Conservation (phyloP, 1,139 yeast species). For the Scheffersomyces quercinus region DNA sequence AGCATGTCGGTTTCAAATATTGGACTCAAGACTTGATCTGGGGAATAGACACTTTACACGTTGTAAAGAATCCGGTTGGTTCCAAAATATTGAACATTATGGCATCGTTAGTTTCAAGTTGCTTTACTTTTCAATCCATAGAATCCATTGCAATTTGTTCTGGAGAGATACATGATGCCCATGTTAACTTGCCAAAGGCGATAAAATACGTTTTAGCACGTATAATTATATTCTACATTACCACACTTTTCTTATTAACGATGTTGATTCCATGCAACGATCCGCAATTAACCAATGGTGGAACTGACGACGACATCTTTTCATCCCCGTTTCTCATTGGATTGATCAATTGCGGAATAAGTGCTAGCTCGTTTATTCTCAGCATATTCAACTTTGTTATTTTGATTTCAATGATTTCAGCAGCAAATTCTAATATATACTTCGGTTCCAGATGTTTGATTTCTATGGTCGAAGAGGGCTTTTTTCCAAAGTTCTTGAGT, state of each 20-base stretch:
- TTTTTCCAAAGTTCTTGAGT: slow-evolving; percentile 5
- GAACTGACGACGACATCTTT: slow-evolving; percentile 8
- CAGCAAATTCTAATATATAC: slow-evolving; percentile 30
- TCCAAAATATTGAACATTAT: slow-evolving; percentile 1
- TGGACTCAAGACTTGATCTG: slow-evolving; percentile 8
- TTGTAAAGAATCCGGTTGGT: background rate
- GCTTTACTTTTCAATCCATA: slow-evolving; percentile 16
- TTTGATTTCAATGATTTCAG: slow-evolving; percentile 22
- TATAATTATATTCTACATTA: slow-evolving; percentile 17
- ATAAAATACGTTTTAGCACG: slow-evolving; percentile 16
- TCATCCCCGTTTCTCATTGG: slow-evolving; percentile 21
- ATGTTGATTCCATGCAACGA: slow-evolving; percentile 18
- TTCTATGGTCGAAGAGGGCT: slow-evolving; percentile 16
- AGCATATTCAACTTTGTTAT: slow-evolving; percentile 21
- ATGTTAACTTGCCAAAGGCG: slow-evolving; percentile 10
- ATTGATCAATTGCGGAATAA: slow-evolving; percentile 7
- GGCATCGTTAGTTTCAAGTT: slow-evolving; percentile 10
- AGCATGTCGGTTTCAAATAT: slow-evolving; percentile 4
- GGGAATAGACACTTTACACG: slow-evolving; percentile 2
- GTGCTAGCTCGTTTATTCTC: slow-evolving; percentile 7
- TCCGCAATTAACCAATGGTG: slow-evolving; percentile 8
- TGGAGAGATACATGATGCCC: slow-evolving; percentile 12
- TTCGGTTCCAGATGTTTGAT: slow-evolving; percentile 26
- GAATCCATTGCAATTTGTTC: slow-evolving; percentile 16
- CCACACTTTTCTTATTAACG: slow-evolving; percentile 16